Evolutionary conservation across 225 moss, liverwort and hornwort species (phyloP).

Genomic region (Polytrichum formosum): DNA sequence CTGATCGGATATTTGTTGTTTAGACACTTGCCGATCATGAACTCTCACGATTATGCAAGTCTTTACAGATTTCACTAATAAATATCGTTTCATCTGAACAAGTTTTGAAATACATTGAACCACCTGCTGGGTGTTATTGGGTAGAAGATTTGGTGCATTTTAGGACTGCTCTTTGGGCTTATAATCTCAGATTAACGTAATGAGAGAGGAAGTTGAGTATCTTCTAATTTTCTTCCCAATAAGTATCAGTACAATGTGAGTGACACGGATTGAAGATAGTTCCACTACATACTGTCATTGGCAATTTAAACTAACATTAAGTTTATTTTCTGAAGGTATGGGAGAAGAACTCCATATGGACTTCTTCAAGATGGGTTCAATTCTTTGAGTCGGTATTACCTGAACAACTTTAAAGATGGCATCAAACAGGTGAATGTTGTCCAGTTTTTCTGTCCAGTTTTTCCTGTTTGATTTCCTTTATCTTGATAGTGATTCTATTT

Average conservation of each 20-base stretch:
- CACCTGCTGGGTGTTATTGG: too few species aligned
- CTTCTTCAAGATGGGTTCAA: conserved; percentile 68
- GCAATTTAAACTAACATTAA: not conserved
- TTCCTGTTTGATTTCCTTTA: not conserved
- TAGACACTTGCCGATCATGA: too few species aligned
- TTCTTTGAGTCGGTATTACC: conserved; percentile 66
- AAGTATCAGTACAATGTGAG: too few species aligned
- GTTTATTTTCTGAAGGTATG: conserved; percentile 33
- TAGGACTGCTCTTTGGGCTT: too few species aligned
- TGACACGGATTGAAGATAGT: too few species aligned
- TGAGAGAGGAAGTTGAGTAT: not conserved
- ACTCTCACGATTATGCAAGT: too few species aligned
- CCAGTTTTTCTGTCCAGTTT: not conserved
- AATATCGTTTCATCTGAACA: too few species aligned
- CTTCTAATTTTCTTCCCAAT: too few species aligned
- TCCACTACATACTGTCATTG: too few species aligned
- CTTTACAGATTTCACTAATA: not conserved
- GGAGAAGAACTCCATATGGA: conserved; percentile 60
- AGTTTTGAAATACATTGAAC: too few species aligned
- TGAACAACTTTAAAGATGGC: conserved; percentile 85
- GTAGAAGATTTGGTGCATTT: too few species aligned
- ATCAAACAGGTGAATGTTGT: conserved; percentile 48
- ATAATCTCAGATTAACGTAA: not conserved
- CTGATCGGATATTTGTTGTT: too few species aligned
- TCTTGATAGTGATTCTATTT: not conserved